phyloP scores from a whole-genome alignment of 2,329 filamentous ascomycete genomes.

The Colletotrichum sidae region DNA sequence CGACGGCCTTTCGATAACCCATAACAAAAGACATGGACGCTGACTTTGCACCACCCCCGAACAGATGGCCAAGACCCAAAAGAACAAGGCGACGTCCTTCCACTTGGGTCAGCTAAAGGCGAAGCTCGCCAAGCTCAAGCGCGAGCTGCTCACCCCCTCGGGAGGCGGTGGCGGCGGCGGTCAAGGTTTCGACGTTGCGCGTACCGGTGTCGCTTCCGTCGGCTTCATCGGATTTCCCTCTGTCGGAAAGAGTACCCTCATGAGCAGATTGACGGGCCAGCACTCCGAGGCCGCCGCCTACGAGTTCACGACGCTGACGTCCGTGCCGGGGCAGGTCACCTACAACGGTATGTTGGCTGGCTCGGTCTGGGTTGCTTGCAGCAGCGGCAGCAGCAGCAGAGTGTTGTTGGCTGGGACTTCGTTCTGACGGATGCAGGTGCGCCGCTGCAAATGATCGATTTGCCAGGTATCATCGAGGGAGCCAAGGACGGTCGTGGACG shows the following conservation, averaged over 20 bases:
- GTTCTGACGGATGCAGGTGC: conserved; percentile 66
- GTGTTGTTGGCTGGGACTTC: not conserved
- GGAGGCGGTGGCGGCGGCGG: conserved; percentile 87
- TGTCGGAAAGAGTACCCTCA: conserved; percentile 97
- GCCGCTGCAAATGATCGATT: conserved; percentile 97
- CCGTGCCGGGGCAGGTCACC: conserved; percentile 92
- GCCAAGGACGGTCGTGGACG: conserved; percentile 98
- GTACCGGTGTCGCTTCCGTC: conserved; percentile 96
- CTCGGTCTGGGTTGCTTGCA: not conserved
- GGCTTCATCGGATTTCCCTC: conserved; percentile 99
- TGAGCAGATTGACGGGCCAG: conserved; percentile 94
- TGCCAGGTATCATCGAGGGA: conserved; percentile 98
- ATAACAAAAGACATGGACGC: too few relatives aligned
- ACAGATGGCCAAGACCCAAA: conserved; percentile 95
- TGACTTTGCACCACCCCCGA: too few relatives aligned
- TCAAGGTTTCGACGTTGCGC: conserved; percentile 94
- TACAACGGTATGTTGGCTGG: conserved; percentile 77
- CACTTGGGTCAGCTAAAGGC: conserved; percentile 97
- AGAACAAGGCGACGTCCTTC: conserved; percentile 95
- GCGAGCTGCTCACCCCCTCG: conserved; percentile 89
- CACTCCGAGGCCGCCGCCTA: conserved; percentile 98
- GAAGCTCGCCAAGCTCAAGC: conserved; percentile 97
- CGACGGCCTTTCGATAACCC: too few relatives aligned
- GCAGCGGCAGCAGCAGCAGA: not conserved
- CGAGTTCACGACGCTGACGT: conserved; percentile 98